Evolutionary conservation across 73 alveolate species (phyloP).

Genomic region (Tetrahymena malaccensis): DNA sequence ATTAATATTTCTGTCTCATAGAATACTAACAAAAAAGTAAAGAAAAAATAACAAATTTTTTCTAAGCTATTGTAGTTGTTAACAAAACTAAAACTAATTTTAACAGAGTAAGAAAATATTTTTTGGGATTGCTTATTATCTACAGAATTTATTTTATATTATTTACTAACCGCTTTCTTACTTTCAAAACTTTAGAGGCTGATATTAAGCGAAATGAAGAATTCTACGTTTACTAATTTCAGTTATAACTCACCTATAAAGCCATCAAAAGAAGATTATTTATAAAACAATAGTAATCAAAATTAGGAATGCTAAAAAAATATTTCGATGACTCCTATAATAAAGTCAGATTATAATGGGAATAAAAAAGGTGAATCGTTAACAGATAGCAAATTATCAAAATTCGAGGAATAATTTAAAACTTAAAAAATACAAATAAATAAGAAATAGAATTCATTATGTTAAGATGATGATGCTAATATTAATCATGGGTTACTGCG

Average conservation of each 20-base stretch:
- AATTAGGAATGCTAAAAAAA: background rate
- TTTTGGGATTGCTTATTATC: too few species aligned
- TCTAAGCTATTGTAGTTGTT: background rate
- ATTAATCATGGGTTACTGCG: background rate
- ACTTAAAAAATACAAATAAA: background rate
- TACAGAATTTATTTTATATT: too few species aligned
- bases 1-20: background rate
- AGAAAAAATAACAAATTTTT: background rate
- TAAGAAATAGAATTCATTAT: background rate
- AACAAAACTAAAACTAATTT: background rate
- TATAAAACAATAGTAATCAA: background rate
- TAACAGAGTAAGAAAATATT: background rate
- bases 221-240: background rate
- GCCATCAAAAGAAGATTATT: background rate
- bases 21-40: background rate
- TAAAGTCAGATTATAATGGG: background rate
- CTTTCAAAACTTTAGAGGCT: background rate
- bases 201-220: background rate
- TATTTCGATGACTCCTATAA: background rate
- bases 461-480: background rate
- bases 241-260: background rate
- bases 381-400: background rate
- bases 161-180: background rate
- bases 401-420: background rate
- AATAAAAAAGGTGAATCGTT: background rate